phyloP scores from a whole-genome alignment of 1,284 basidiomycete species.

The Sphagnurus paluster region DNA sequence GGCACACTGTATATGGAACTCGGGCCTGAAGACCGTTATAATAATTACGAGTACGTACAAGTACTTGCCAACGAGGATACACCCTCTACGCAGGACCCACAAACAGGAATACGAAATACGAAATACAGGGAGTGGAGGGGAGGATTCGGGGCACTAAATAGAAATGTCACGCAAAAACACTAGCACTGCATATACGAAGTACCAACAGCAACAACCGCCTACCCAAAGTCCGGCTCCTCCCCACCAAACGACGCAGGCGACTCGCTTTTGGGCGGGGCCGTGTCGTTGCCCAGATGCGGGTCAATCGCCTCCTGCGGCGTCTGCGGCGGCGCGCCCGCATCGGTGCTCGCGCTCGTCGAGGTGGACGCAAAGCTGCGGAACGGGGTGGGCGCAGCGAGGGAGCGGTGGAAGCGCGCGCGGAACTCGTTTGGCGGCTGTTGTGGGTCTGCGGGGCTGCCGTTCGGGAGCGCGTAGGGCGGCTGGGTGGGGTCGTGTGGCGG shows the following conservation, averaged over 20 bases:
- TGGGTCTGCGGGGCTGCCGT: conserved; percentile 10
- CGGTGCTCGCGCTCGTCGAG: not conserved
- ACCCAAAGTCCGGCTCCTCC: conserved; percentile 19
- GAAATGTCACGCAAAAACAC: not conserved
- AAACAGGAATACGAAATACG: too few species aligned
- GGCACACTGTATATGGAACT: too few species aligned
- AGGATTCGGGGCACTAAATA: too few species aligned
- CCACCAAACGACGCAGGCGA: conserved; percentile 8
- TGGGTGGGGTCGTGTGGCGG: too few species aligned
- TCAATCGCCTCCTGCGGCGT: conserved; percentile 9
- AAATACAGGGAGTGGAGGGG: too few species aligned
- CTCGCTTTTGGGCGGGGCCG: conserved; percentile 5
- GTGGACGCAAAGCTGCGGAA: conserved; percentile 40
- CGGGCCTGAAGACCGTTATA: too few species aligned
- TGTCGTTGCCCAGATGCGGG: conserved; percentile 10
- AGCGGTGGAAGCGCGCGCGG: conserved; percentile 67
- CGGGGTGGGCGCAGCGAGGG: conserved; percentile 64
- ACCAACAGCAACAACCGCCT: not conserved
- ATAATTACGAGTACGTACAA: too few species aligned
- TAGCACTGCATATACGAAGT: not conserved
- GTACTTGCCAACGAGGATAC: too few species aligned
- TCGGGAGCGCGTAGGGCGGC: conserved; percentile 2
- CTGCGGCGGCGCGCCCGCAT: not conserved
- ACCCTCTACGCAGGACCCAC: too few species aligned
- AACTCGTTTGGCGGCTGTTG: conserved; percentile 49